A percentile compares a stretch with the other conserved stretches of the same genome.
phyloP scores from a whole-genome alignment of 192 early-diverging fungal species.

The Backusella parvicylindrica region DNA sequence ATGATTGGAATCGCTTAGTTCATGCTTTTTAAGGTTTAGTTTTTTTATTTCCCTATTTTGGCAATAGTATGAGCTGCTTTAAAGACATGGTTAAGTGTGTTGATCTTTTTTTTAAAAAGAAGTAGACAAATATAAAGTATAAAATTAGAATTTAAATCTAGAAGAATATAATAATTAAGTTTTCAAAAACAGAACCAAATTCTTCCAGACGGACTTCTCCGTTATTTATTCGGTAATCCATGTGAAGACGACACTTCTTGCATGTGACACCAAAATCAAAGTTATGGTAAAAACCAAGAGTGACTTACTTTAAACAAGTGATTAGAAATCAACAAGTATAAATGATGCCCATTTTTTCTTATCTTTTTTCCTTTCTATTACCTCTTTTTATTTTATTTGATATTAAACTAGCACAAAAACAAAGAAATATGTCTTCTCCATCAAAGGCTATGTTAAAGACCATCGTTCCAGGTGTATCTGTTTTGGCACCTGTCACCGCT shows the following conservation, averaged over 20 bases:
- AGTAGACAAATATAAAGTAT: background rate
- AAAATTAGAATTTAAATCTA: background rate
- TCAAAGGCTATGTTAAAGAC: background rate
- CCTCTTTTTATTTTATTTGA: background rate
- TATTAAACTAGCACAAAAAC: too few relatives aligned
- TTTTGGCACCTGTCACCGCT: slow-evolving; percentile 61
- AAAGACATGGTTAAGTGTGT: background rate
- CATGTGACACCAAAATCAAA: slow-evolving; percentile 1
- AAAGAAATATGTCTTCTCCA: background rate
- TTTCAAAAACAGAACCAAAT: background rate
- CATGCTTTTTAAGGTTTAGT: background rate
- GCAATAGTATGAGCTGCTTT: background rate
- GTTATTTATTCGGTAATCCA: background rate
- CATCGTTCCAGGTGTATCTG: slow-evolving; percentile 62
- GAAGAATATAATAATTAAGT: background rate
- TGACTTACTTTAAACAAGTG: background rate
- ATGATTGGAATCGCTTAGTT: background rate
- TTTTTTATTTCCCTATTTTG: background rate
- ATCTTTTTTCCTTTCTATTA: background rate
- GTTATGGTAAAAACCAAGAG: background rate
- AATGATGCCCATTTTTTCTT: background rate
- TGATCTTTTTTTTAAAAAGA: background rate
- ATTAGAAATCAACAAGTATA: background rate
- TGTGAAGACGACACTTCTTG: background rate
- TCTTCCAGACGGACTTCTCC: background rate